Evolutionary conservation across 441 rosid genomes (phyloP), one percentile per base, ranked within the genome.

Genomic region (Pelargonium hybrid): DNA sequence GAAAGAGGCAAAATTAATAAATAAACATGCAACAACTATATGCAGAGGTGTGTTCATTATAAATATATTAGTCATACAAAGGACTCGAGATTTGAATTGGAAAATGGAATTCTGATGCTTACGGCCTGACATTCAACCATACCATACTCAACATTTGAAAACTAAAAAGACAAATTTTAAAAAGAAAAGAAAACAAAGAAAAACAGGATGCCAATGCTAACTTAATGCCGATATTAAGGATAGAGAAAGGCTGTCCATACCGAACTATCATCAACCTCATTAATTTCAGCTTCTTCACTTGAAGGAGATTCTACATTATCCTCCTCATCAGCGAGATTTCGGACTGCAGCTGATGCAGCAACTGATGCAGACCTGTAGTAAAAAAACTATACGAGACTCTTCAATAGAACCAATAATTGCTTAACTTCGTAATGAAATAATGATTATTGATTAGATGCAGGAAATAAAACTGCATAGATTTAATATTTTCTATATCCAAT

Each of bases 291-390:
- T 78, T 87, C 97, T 70, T 88, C 90, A 74, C 97, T 90, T 69
- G 98, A 90, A 81, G 86, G 88, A 71, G 93, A 87, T 71, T 87
- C 91, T 57, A 87, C 82, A 76, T 84, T 80, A 43, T 90, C 96
- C 62, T 82, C 87, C 15, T 81, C 88, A 73, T 65, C 85, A 66
- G 77, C 83, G 72, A 81, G 70, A 77, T 79, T 87, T 78, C 79
- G 85, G 21, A 85, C 82, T 66, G 93, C 79, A 37, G 88, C 85
- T 71, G 86, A 72, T 69, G 93, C 87, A 65, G 84, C 79, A 71
- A 65, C 82, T 66, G 89, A 79, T 73, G 90, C 88, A 73, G 91
- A 79, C 73, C 92, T 88, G 87, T 78, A 79, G 72, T 59, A 47
- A 69, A 65, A 75, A 52, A 70, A 34, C 29, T 67, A 76, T 48